A percentile compares a stretch with the other conserved stretches of the same genome.
These are phyloP conservation scores for Nemania serpens DNA, from an alignment of 2,329 filamentous ascomycete species.

Conservation along the genomic window DNA sequence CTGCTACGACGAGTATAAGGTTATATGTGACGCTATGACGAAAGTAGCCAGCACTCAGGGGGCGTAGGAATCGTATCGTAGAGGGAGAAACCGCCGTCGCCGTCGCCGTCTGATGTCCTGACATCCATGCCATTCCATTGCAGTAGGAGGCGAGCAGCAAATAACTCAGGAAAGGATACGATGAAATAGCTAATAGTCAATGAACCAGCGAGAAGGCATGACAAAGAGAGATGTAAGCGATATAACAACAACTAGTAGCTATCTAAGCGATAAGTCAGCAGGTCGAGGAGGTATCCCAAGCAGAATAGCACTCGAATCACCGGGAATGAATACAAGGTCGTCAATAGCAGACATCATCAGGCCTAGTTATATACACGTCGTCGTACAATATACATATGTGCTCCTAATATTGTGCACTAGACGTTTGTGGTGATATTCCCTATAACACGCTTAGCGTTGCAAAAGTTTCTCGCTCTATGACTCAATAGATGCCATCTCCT, in stretches of 20 bases:
- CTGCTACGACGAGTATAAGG: too few relatives aligned
- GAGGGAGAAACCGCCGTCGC: constrained; percentile 76
- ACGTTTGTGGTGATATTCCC: not conserved
- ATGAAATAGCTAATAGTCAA: too few relatives aligned
- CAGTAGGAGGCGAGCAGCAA: constrained; percentile 50
- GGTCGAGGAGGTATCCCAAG: too few relatives aligned
- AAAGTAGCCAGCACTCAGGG: too few relatives aligned
- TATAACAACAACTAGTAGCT: constrained; percentile 69
- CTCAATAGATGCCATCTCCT: too few relatives aligned
- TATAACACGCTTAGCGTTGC: not conserved
- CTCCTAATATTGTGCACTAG: not conserved
- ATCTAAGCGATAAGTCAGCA: too few relatives aligned
- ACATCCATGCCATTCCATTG: constrained; percentile 60
- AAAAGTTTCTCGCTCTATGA: too few relatives aligned
- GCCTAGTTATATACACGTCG: not conserved
- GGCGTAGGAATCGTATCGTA: constrained; percentile 53
- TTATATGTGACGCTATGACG: too few relatives aligned
- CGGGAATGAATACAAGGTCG: constrained; percentile 26
- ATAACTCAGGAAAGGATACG: too few relatives aligned
- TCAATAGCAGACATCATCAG: not conserved
- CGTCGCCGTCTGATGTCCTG: constrained; percentile 69
- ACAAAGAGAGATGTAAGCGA: constrained; percentile 59
- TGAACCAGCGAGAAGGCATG: constrained; percentile 70
- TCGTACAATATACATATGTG: constrained; percentile 1
- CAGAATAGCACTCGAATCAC: constrained; percentile 48